phyloP scores from a whole-genome alignment of 2,329 filamentous ascomycete species.

The Neopestalotiopsis clavispora region DNA sequence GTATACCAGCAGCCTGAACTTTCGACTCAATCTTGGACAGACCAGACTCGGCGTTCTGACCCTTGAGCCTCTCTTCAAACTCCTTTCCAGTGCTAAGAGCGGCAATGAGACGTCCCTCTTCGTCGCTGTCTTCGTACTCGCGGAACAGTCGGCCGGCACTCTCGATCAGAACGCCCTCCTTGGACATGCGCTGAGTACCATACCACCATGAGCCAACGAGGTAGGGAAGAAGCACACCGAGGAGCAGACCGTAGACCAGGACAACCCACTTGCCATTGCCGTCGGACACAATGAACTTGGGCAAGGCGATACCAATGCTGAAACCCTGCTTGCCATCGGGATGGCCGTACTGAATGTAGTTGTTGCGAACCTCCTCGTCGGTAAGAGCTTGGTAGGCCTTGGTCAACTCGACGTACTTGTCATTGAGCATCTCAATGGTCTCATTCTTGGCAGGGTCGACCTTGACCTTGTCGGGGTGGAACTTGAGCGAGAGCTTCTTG shows the following conservation, averaged over 20 bases:
- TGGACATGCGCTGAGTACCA: slow-evolving; percentile 88
- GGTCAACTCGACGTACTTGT: slow-evolving; percentile 90
- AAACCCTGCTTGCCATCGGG: slow-evolving; percentile 98
- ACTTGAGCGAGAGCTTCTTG: slow-evolving; percentile 81
- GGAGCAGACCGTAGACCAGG: slow-evolving; percentile 83
- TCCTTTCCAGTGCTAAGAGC: slow-evolving; percentile 87
- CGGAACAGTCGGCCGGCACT: slow-evolving; percentile 94
- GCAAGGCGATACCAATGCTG: slow-evolving; percentile 95
- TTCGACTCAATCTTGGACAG: slow-evolving; percentile 84
- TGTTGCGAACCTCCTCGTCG: slow-evolving; percentile 95
- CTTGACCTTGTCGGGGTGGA: slow-evolving; percentile 89
- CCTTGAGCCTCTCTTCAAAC: slow-evolving; percentile 76
- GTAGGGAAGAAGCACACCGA: slow-evolving; percentile 91
- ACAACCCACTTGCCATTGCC: slow-evolving; percentile 96
- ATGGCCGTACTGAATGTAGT: slow-evolving; percentile 94
- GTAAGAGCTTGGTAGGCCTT: slow-evolving; percentile 98
- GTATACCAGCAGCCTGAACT: slow-evolving; percentile 66
- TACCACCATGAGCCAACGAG: slow-evolving; percentile 99
- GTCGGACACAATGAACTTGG: slow-evolving; percentile 89
- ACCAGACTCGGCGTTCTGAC: slow-evolving; percentile 79
- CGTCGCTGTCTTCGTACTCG: slow-evolving; percentile 85
- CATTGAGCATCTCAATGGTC: slow-evolving; percentile 82
- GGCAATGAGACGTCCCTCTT: slow-evolving; percentile 78
- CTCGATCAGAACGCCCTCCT: slow-evolving; percentile 90
- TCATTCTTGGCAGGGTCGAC: slow-evolving; percentile 88